Percentiles rank a stretch among this genome's conserved stretches.
Evolutionary conservation across 345 rosid genomes (phyloP).

Genomic region (Eucalyptus tenuipes): DNA sequence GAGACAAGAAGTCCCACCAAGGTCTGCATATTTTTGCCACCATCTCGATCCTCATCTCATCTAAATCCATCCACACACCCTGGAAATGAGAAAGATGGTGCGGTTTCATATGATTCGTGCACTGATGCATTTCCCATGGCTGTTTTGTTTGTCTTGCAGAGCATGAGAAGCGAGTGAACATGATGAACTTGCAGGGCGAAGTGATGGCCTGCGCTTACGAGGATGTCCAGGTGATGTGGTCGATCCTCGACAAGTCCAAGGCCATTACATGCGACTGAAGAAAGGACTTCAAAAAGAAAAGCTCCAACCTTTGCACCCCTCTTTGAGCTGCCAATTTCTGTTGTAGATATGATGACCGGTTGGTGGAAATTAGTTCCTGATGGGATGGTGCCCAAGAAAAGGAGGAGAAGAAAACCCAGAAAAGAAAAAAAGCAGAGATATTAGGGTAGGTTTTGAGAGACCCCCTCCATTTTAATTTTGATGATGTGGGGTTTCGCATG

Average conservation of each 20-base stretch:
- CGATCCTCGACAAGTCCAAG: conserved; percentile 87
- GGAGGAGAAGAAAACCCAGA: not conserved
- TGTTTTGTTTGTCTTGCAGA: conserved; percentile 10
- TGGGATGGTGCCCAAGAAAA: not conserved
- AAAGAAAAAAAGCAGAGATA: not conserved
- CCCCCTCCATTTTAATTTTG: not conserved
- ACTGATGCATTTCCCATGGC: not conserved
- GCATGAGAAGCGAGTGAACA: conserved; percentile 31
- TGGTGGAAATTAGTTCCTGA: not conserved
- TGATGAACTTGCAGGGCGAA: conserved; percentile 69
- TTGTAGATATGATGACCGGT: not conserved
- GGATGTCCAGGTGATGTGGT: conserved; percentile 96
- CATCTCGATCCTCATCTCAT: not conserved
- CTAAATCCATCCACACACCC: not conserved
- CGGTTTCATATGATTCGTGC: not conserved
- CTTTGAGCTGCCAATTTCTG: not conserved
- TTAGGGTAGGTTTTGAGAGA: not conserved
- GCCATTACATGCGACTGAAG: conserved; percentile 21
- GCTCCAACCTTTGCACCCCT: not conserved
- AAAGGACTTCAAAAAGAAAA: not conserved
- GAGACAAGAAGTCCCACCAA: conserved; percentile 24
- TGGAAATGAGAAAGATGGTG: not conserved
- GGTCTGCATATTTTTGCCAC: not conserved
- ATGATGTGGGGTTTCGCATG: not conserved
- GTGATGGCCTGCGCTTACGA: conserved; percentile 92